These are phyloP conservation scores for Pseudocohnilembus persalinus DNA, from an alignment of 169 alveolate genomes.

Conservation along the genomic window DNA sequence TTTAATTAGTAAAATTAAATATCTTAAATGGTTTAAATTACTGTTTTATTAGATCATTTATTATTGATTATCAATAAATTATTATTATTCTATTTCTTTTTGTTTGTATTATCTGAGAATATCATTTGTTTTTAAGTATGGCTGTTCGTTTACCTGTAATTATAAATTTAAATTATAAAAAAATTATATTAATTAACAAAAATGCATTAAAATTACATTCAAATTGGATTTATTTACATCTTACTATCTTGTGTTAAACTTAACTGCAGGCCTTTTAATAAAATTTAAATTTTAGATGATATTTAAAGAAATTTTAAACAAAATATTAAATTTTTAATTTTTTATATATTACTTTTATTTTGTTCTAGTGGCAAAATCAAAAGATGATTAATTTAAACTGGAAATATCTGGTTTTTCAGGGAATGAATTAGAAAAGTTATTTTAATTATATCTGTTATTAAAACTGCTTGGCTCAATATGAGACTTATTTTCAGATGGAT, in stretches of 20 bases:
- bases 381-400: neutral
- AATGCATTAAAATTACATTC: neutral
- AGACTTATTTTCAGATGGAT: neutral
- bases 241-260: neutral
- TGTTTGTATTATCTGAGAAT: too few relatives aligned
- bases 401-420: neutral
- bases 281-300: neutral
- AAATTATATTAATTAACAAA: too few relatives aligned
- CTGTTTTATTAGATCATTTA: too few relatives aligned
- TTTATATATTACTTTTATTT: too few relatives aligned
- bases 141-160: neutral
- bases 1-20: too few relatives aligned
- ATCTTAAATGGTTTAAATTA: too few relatives aligned
- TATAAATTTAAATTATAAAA: too few relatives aligned
- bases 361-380: neutral
- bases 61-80: too few relatives aligned
- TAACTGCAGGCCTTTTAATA: neutral
- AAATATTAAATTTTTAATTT: too few relatives aligned
- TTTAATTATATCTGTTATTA: neutral
- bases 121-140: too few relatives aligned
- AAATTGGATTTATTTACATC: neutral
- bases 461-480: neutral
- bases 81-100: neutral
- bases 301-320: neutral
- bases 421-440: neutral